A percentile compares a stretch with the other conserved stretches of the same genome.
Conservation (phyloP, 1,284 basidiomycete species). For the Cutaneotrichosporon dermatis region DNA sequence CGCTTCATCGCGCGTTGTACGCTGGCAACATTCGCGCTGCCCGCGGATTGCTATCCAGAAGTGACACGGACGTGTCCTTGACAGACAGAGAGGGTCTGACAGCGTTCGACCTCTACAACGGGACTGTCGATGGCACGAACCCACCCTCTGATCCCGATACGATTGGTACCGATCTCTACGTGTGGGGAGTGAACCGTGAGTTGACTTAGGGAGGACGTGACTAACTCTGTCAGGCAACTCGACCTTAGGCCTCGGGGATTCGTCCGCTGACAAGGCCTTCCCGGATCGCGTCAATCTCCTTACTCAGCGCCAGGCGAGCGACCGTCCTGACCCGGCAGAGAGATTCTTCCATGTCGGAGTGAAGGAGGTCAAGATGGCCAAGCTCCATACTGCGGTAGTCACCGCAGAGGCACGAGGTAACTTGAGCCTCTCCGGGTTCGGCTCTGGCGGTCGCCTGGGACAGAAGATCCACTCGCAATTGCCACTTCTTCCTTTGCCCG, state of each 20-base stretch:
- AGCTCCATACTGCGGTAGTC: conserved; percentile 72
- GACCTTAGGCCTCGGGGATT: conserved; percentile 73
- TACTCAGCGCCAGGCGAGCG: conserved; percentile 51
- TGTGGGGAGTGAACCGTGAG: conserved; percentile 82
- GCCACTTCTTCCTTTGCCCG: conserved; percentile 59
- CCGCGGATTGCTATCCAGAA: conserved; percentile 67
- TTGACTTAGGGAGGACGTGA: conserved; percentile 34
- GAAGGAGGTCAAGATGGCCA: conserved; percentile 69
- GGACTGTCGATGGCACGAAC: conserved; percentile 69
- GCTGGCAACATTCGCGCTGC: conserved; percentile 75
- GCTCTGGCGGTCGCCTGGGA: conserved; percentile 75
- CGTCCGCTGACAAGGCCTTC: conserved; percentile 65
- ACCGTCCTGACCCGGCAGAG: conserved; percentile 39
- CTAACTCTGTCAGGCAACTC: conserved; percentile 58
- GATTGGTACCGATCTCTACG: conserved; percentile 62
- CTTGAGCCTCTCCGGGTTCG: conserved; percentile 78
- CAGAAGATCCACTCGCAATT: conserved; percentile 75
- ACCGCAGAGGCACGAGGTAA: conserved; percentile 71
- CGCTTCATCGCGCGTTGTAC: conserved; percentile 87
- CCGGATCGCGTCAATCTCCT: conserved; percentile 69
- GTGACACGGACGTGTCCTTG: conserved; percentile 67
- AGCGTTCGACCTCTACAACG: conserved; percentile 90
- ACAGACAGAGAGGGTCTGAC: conserved; percentile 90
- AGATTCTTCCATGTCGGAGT: conserved; percentile 57
- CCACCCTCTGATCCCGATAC: conserved; percentile 44